Base-by-base conservation (phyloP, 73 alveolate genomes). In the Effrenium voratum region DNA sequence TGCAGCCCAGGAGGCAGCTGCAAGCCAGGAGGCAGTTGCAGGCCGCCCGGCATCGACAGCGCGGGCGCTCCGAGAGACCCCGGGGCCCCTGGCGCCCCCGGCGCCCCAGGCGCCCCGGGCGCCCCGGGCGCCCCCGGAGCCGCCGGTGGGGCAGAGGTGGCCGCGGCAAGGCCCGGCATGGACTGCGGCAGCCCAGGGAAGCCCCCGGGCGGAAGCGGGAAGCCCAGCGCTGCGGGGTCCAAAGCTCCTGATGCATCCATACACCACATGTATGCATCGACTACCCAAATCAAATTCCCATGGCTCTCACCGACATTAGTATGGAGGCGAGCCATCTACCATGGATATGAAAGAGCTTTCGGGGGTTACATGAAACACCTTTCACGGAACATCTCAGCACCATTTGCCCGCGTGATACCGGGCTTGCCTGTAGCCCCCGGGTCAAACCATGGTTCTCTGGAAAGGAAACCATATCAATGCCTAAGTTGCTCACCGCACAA, bases 211-310 rank as follows among this genome's bases (percentile, higher is more conserved):
- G 94, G 95, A 38, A 76, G 50, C 12, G 95, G 95, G 70, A 88
- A 88, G 49, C 95, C 95, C 52, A 88, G 50, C 2, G 95, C 95
- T 13, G 95, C 85, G 32, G 95, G 95, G 73, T 88, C 95, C 73
- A 88, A 50, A 38, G 95, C 95, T 88, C 95, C 95, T 88, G 91
- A 36, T 16, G 84, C 5, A n/a, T n/a, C 45, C 13, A 68, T 68
- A 2, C 43, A 68, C 16, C 24, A 68, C 28, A 68, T 12, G n/a
- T n/a, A n/a, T n/a, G n/a, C n/a, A n/a, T n/a, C n/a, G n/a, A n/a
- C n/a, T n/a, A n/a, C n/a, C n/a, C n/a, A n/a, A n/a, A n/a, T n/a
- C n/a, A n/a, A n/a, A n/a, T n/a, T n/a, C n/a, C n/a, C n/a, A n/a
- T n/a, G n/a, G n/a, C n/a, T n/a, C n/a, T n/a, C n/a, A n/a, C n/a